Conservation (phyloP, 2,329 filamentous ascomycete species). For the Aspergillus carbonarius region DNA sequence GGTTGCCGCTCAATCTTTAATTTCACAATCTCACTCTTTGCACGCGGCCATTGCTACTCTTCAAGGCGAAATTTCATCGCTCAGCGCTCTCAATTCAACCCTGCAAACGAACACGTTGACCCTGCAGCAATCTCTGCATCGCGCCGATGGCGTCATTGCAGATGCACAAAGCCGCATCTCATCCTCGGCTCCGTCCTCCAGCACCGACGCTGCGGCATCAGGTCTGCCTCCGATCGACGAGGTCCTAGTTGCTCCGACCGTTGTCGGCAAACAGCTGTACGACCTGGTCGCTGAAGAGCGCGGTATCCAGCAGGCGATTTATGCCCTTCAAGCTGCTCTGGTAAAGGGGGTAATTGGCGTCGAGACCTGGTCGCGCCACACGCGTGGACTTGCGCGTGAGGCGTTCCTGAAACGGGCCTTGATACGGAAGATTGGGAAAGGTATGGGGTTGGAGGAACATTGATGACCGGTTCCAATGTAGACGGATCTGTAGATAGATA, state of each 20-base stretch:
- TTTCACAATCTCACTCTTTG: constrained; percentile 77
- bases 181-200: constrained; percentile 18
- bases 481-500: not conserved
- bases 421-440: constrained; percentile 46
- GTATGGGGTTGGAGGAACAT: constrained; percentile 44
- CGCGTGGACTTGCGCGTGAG: constrained; percentile 48
- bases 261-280: constrained; percentile 92
- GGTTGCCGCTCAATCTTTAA: constrained; percentile 70
- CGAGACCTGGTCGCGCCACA: constrained; percentile 49
- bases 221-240: constrained; percentile 78
- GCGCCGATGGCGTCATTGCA: constrained; percentile 75
- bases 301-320: constrained; percentile 82
- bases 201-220: constrained; percentile 33
- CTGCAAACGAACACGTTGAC: constrained; percentile 76
- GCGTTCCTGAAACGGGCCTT: constrained; percentile 48
- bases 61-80: constrained; percentile 68
- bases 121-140: constrained; percentile 71
- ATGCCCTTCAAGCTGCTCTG: constrained; percentile 53
- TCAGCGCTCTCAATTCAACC: constrained; percentile 69
- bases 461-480: not conserved
- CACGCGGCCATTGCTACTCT: constrained; percentile 66
- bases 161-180: constrained; percentile 62
- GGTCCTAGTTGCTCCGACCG: constrained; percentile 85
- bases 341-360: constrained; percentile 47
- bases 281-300: constrained; percentile 84